phyloP scores from a whole-genome alignment of 2,329 filamentous ascomycete genomes.

The Keithomyces neogunnii region DNA sequence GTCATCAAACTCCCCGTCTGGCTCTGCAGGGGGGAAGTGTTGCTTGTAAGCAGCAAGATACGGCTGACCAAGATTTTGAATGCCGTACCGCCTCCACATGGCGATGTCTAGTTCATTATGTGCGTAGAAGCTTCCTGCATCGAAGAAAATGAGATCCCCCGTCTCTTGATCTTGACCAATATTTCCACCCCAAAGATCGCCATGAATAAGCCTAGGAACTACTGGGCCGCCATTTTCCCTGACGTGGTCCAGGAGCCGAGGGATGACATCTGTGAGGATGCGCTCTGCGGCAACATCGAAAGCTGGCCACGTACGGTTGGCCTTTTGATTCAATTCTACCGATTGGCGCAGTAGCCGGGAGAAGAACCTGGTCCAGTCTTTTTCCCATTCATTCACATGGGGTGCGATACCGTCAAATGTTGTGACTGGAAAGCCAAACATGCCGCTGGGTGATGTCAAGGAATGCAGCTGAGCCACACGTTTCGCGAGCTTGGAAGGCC shows the following conservation, averaged over 20 bases:
- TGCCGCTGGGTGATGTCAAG: not conserved
- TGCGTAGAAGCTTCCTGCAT: not conserved
- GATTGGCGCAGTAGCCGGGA: not conserved
- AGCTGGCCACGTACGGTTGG: not conserved
- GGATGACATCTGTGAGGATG: not conserved
- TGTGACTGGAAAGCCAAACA: not conserved
- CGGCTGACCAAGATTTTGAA: not conserved
- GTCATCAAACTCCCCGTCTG: not conserved
- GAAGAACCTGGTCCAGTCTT: not conserved
- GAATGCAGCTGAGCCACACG: not conserved
- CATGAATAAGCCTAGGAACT: too few relatives aligned
- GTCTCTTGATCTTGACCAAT: not conserved
- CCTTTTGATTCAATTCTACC: not conserved
- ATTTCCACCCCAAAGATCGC: too few relatives aligned
- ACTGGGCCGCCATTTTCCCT: too few relatives aligned
- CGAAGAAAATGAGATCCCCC: not conserved
- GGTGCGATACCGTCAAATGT: not conserved
- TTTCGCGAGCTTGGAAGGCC: too few relatives aligned
- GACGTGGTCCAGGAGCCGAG: not conserved
- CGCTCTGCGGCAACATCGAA: not conserved
- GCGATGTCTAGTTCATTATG: slow-evolving; percentile 1
- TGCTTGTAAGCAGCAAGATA: not conserved
- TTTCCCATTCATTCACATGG: not conserved
- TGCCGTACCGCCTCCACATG: not conserved
- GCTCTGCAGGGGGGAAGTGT: not conserved